Evolutionary conservation across 768 basidiomycete species (phyloP), one percentile per base, ranked within the genome.

Genomic region (Lactifluus hygrophoroides): DNA sequence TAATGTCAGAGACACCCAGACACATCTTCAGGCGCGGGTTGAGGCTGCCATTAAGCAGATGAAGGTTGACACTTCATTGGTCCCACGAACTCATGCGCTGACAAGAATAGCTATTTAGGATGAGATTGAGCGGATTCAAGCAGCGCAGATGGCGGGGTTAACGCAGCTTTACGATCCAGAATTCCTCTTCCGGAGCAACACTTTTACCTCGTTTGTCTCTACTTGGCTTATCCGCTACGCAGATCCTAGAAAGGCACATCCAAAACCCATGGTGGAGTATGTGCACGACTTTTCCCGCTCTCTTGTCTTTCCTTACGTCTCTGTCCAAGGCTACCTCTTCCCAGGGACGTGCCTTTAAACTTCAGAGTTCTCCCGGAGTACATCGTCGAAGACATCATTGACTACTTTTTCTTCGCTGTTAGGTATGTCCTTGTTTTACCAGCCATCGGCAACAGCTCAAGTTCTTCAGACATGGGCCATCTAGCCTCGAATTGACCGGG

Each of bases 301-400:
- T 46, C 25, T 37, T 5, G 13, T 37, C 32, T 45, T 30, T 1
- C 60, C 35, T 49, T 43, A 28, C 14, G 14, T 27, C 19, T 13
- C n/a, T 27, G 49, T 51, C 44, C n/a, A 64, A 95, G 92, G 37
- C 72, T 98, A 30, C 94, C 94, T 0, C 74, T 99, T 17, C 89
- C 93, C 0, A 75, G 82, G 55, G 89, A 94, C 51, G 86, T 94
- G 7, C 93, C 94, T 0, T 79, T 85, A 72, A 75, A 80, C 0
- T 97, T 97, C 78, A 79, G 86, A 30, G 84, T 89, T 54, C 78
- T 98, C 28, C 96, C 96, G 0, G 96, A 99, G 70, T 95, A 94
- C 68, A 80, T 96, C 14, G 71, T 97, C 42, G 96, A 98, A 69
- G 95, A 97, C 68, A 82, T 97, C 6, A 86, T 93, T 1, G 93